Base-by-base conservation (phyloP, 768 basidiomycete species). In the Hypholoma sublateritium region DNA sequence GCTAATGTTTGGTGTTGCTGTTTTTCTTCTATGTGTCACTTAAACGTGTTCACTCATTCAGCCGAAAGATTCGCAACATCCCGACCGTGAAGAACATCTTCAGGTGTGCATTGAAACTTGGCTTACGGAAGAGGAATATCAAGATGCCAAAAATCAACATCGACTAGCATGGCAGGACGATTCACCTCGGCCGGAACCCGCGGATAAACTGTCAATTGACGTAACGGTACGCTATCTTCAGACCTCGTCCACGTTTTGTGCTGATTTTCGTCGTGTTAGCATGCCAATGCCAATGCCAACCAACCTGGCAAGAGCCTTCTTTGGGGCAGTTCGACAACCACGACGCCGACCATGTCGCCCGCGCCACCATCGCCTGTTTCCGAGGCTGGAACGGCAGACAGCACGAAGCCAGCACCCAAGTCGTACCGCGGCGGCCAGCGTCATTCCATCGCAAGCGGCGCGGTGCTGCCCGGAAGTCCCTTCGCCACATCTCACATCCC, bases 31-130 rank as follows among this genome's bases (percentile, higher is more conserved):
- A 44, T 44, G 17, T 4, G 12, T 22, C 19, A 47, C 25, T n/a
- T 44, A n/a, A 28, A 48, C 22, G 49, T 48, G 37, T 59, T 6
- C 51, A 49, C 61, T 41, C 5, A 57, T 58, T 36, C 60, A 92
- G 91, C 91, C 91, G 3, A 73, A 80, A 52, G 91, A 93, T 66
- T 91, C 90, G 7, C 79, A 83, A 57, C 90, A 93, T 67, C 87
- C 89, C 4, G 91, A 93, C 70, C 81, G 82, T 43, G 72, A 82
- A 53, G 83, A 80, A 19, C 82, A 85, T 57, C 72, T 91, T 22
- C 84, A 89, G 59, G 84, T 91, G 28, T 88, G 80, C 62, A 80
- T 92, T n/a, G 90, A 91, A 67, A 78, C 76, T 17, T 93, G 91
- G 91, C 76, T 91, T 52, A 84, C 84, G 11, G 89, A 91, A 54